phyloP scores from a whole-genome alignment of 2,329 filamentous ascomycete species.

The Aschersonia sp. region DNA sequence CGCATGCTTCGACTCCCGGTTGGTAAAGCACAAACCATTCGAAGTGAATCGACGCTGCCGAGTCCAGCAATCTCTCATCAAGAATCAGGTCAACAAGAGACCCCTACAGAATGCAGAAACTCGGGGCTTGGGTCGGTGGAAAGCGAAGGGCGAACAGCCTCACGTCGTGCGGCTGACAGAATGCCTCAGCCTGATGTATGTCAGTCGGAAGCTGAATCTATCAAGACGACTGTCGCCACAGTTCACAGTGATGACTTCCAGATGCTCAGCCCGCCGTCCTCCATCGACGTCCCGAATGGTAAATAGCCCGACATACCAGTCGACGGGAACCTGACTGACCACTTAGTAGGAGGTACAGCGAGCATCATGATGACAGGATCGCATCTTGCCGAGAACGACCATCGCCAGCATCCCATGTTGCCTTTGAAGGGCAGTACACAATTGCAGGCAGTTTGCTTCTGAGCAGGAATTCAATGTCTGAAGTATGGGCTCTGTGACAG shows the following conservation, averaged over 20 bases:
- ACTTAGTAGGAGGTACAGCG: no score
- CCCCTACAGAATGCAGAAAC: not conserved
- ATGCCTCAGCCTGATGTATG: not conserved
- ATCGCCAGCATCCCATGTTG: no score
- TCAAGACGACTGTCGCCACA: constrained; percentile 16
- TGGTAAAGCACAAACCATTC: constrained; percentile 21
- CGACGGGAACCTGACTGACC: not conserved
- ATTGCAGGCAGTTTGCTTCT: no score
- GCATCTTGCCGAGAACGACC: no score
- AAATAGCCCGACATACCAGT: not conserved
- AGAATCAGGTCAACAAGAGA: not conserved
- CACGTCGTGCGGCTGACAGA: not conserved
- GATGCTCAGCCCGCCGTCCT: constrained; percentile 3
- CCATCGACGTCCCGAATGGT: not conserved
- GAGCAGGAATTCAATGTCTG: no score
- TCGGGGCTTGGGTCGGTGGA: no score
- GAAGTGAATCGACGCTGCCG: constrained; percentile 11
- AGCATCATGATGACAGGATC: no score
- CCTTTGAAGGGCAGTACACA: no score
- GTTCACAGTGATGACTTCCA: constrained; percentile 22
- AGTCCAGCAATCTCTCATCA: constrained; percentile 1
- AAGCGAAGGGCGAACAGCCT: no score
- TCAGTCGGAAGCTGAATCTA: constrained; percentile 7
- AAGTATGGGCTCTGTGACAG: no score
- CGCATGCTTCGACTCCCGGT: constrained; percentile 13